These are phyloP conservation scores for Aspergillus steynii DNA, from an alignment of 495 filamentous ascomycete species.

Conservation along the genomic window DNA sequence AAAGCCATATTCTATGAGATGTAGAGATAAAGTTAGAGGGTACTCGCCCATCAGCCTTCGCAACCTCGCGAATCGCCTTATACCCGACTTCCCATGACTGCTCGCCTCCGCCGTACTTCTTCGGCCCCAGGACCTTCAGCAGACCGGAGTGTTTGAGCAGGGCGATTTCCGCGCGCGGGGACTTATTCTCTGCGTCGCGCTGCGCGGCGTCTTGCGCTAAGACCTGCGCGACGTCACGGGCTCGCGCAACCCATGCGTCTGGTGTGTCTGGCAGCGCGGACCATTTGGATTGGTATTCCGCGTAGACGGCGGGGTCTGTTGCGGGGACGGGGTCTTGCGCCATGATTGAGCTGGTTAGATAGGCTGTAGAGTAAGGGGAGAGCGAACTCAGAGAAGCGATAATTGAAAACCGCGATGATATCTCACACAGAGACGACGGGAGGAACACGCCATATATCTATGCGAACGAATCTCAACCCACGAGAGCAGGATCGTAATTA, in stretches of 20 bases:
- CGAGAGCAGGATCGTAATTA: too few species aligned
- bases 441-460: too few species aligned
- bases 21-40: not conserved
- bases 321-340: conserved; percentile 23
- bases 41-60: conserved; percentile 54
- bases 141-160: conserved; percentile 58
- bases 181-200: conserved; percentile 57
- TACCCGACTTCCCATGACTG: conserved; percentile 58
- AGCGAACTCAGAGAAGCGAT: too few species aligned
- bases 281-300: conserved; percentile 47
- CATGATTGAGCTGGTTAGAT: conserved; percentile 14
- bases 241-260: conserved; percentile 51
- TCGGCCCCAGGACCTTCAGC: conserved; percentile 54
- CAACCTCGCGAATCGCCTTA: conserved; percentile 58
- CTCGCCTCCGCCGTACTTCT: conserved; percentile 57
- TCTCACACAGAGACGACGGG: too few species aligned
- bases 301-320: conserved; percentile 54
- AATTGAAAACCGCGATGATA: too few species aligned
- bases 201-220: conserved; percentile 51
- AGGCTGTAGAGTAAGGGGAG: not conserved
- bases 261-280: conserved; percentile 42
- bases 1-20: not conserved
- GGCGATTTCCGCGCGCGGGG: conserved; percentile 54
- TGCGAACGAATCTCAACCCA: too few species aligned
- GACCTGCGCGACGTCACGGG: conserved; percentile 53